These are phyloP conservation scores for Hypoxylon sp. DNA, from an alignment of 2,329 filamentous ascomycete species.

Conservation along the genomic window DNA sequence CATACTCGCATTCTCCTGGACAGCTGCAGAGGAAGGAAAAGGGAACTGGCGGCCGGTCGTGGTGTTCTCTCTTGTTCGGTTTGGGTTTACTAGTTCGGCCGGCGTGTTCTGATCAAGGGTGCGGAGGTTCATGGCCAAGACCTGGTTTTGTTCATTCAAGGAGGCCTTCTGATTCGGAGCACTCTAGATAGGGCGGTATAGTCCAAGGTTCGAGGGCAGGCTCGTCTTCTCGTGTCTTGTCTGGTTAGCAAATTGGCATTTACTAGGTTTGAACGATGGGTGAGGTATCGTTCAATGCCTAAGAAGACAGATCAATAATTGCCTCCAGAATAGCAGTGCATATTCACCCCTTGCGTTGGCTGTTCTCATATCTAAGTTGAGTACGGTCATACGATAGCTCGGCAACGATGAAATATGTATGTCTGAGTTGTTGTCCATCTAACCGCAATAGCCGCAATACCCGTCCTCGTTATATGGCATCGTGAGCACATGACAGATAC, in stretches of 20 bases:
- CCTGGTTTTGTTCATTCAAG: slow-evolving; percentile 34
- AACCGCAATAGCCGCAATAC: background rate
- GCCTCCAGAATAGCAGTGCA: slow-evolving; percentile 33
- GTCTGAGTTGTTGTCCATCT: background rate
- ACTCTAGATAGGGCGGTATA: slow-evolving; percentile 34
- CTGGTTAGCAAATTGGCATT: slow-evolving; percentile 24
- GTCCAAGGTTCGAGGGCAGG: slow-evolving; percentile 16
- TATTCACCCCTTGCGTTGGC: slow-evolving; percentile 13
- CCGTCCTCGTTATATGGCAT: background rate
- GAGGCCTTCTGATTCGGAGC: slow-evolving; percentile 29
- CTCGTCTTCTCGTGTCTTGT: slow-evolving; percentile 21
- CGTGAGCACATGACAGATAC: background rate
- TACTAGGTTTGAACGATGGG: slow-evolving; percentile 21
- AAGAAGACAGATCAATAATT: slow-evolving; percentile 24
- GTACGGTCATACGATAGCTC: background rate
- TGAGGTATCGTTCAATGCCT: slow-evolving; percentile 19
- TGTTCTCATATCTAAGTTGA: background rate
- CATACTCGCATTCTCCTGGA: slow-evolving; percentile 49
- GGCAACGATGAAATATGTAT: background rate
- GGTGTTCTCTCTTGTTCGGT: slow-evolving; percentile 21
- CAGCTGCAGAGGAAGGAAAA: slow-evolving; percentile 42
- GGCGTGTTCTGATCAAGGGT: slow-evolving; percentile 26
- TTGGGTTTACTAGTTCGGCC: slow-evolving; percentile 40
- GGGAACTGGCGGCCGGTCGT: slow-evolving; percentile 38
- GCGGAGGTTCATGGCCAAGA: slow-evolving; percentile 31